A percentile compares a stretch with the other conserved stretches of the same genome.
These are phyloP conservation scores for Agrostemma githago DNA, from an alignment of 148 eudicot species.

Conservation along the genomic window DNA sequence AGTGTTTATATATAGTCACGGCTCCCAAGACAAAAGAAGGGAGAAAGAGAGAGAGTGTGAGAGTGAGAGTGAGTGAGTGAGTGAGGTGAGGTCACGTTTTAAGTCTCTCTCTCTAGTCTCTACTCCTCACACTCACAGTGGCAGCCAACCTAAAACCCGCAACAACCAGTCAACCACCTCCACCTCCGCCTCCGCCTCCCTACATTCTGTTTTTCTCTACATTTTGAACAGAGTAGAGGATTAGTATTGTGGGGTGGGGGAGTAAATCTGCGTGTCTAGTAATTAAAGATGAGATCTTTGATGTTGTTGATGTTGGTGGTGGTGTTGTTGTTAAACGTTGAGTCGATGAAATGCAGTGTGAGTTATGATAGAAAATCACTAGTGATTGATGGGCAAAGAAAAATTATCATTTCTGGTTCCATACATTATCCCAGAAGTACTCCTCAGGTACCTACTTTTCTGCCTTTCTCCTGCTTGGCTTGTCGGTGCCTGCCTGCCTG, in stretches of 20 bases:
- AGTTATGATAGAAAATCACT: slow-evolving; percentile 63
- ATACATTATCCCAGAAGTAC: slow-evolving; percentile 91
- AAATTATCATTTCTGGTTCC: slow-evolving; percentile 80
- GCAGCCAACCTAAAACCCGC: slow-evolving; percentile 24
- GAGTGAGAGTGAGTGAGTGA: slow-evolving; percentile 8
- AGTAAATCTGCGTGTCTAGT: not conserved
- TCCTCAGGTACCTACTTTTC: slow-evolving; percentile 52
- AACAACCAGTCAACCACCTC: not conserved
- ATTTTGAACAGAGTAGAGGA: not conserved
- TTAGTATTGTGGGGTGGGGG: not conserved
- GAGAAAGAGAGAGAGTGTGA: not conserved
- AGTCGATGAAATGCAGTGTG: slow-evolving; percentile 43
- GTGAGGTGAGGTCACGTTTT: not conserved
- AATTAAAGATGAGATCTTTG: slow-evolving; percentile 15
- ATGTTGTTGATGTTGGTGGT: slow-evolving; percentile 7
- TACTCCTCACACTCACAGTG: slow-evolving; percentile 14
- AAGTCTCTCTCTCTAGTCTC: not conserved
- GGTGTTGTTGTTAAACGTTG: not conserved
- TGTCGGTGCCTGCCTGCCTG: not conserved
- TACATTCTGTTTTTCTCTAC: not conserved
- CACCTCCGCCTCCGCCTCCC: not conserved
- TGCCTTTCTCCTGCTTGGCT: not conserved
- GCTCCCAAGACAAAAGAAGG: slow-evolving; percentile 13
- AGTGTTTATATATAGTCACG: slow-evolving; percentile 9
- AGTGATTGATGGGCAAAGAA: slow-evolving; percentile 63